Base-by-base conservation (phyloP, 2,329 filamentous ascomycete genomes). In the Botryosphaeria dothidea region DNA sequence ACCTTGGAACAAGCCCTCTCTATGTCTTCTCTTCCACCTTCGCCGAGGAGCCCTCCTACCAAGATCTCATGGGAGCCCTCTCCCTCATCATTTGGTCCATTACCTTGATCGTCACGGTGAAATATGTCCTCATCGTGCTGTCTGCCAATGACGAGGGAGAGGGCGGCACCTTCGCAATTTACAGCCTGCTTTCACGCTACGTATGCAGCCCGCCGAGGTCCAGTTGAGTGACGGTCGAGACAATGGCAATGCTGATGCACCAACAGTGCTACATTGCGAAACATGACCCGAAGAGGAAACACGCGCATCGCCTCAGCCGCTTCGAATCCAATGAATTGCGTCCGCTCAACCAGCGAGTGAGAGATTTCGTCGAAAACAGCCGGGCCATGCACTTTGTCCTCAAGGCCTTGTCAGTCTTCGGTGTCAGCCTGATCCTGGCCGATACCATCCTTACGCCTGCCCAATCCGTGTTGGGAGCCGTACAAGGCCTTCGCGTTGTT, bases 21-120 rank as follows among this genome's bases (percentile, higher is more conserved):
- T 91, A 91, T 70, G 88, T 91, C 19, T 91, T 80, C 74, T 90
- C 88, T 19, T 88, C 86, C n/a, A 90, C 87, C 0, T 91, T 91
- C 70, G 79, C 82, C 27, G 76, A 78, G 2, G 76, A 82, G 17
- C 88, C 88, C 0, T 80, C 77, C 6, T 83, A 84, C 68, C 80
- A 85, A 23, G 85, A 90, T 68, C 79, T 91, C 3, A 79, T 90
- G 51, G 86, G 88, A 52, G 88, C 86, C 0, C 78, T 91, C 1
- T 91, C 88, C 3, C 83, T 91, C 48, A 86, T 91, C 67, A 84
- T 91, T 51, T 91, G 88, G 89, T 85, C 87, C 0, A 76, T 91
- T 36, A 89, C 86, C 25, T 77, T 90, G 66, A 89, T 91, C 77
- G 88, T 91, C 38, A 90, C 87, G 0, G 69, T 90, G 65, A 91